Evolutionary conservation across 2,329 filamentous ascomycete species (phyloP), one percentile per base, ranked within the genome.

Genomic region (Corniculantispora saksenae): DNA sequence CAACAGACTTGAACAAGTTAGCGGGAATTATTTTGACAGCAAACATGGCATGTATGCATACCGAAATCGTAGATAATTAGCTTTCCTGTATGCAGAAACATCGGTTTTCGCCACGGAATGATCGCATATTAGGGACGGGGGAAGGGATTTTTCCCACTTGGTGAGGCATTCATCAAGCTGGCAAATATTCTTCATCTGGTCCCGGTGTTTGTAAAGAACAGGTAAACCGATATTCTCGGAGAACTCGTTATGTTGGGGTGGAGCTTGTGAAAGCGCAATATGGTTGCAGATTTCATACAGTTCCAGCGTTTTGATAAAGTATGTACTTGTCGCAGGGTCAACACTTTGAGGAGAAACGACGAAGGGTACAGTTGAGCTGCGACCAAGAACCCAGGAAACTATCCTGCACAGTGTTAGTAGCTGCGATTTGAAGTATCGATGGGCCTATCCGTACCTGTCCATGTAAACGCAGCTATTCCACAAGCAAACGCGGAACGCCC

Each of bases 281-380:
- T 55, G 51, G 25, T 55, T 55, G 32, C 51, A 55, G 32, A 55
- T 55, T 55, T 55, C 51, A 55, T 55, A 55, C 25, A 55, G 25
- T 15, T 55, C 51, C 23, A 55, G 25, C 23, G 51, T 55, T 27
- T 55, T 55, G 51, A 55, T 21, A 32, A 55, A 55, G 51, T 55
- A 55, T 29, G 35, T 55, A 32, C 51, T 55, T 35, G 51, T 55
- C 51, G 13, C 51, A 32, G 51, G 51, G 35, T 32, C 51, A 13
- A 55, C 35, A 19, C 29, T 23, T 9, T 55, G 10, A 9, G 23
- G 29, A 32, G 32, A 5, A 32, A 32, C 32, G 32, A 10, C 32
- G 10, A 32, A 32, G 5, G 32, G 32, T 32, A 10, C 32, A 10
- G 32, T 32, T 32, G 32, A 32, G 32, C 32, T 32, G 32, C 32